A percentile compares a stretch with the other conserved stretches of the same genome.
Evolutionary conservation across 768 basidiomycete species (phyloP).

Genomic region (Calvatia gigantea): DNA sequence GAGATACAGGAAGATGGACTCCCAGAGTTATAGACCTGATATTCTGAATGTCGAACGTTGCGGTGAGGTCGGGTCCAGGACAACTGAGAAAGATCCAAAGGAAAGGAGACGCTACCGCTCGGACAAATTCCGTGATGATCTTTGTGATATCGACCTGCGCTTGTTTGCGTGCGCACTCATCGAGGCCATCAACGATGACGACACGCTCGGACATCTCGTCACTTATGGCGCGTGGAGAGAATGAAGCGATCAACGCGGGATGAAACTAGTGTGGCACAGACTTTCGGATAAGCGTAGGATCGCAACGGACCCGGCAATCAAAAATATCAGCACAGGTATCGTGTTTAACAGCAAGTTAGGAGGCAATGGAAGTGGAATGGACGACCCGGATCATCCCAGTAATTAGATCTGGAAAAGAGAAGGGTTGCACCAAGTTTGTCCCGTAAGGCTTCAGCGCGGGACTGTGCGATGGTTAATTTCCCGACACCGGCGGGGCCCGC

Average conservation of each 20-base stretch:
- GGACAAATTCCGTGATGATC: background rate
- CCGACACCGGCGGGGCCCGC: too few species aligned
- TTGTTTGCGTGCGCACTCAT: background rate
- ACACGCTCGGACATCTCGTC: background rate
- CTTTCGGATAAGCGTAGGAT: background rate
- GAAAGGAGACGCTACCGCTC: background rate
- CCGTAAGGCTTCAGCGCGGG: too few species aligned
- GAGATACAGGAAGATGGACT: slow-evolving; percentile 3
- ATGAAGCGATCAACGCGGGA: background rate
- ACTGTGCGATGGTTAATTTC: too few species aligned
- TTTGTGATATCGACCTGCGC: background rate
- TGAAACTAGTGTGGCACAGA: background rate
- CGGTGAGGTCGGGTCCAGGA: slow-evolving; percentile 1
- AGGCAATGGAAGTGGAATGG: background rate
- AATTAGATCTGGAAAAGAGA: background rate
- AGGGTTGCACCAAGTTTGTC: background rate
- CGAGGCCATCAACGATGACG: slow-evolving; percentile 1
- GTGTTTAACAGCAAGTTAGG: background rate
- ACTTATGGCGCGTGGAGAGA: background rate
- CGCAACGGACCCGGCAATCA: background rate
- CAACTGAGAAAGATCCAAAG: background rate
- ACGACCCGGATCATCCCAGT: background rate
- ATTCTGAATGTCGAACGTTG: background rate
- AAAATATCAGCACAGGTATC: background rate
- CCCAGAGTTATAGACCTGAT: background rate